phyloP scores from a whole-genome alignment of 2,329 filamentous ascomycete species.

The Iodosphaeria phyllophila region DNA sequence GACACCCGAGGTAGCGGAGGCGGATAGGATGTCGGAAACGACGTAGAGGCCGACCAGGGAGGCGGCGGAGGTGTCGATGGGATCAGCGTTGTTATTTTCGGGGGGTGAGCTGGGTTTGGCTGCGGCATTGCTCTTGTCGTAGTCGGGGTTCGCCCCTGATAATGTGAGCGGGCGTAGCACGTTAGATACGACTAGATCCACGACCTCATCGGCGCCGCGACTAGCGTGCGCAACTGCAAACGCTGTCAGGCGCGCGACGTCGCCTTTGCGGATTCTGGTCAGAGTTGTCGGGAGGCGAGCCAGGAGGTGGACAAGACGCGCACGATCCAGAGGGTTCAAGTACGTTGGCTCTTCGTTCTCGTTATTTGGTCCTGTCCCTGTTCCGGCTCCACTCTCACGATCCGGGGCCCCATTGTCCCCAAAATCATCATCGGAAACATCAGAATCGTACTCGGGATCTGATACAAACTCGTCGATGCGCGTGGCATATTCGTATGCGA shows the following conservation, averaged over 20 bases:
- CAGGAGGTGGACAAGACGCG: conserved; percentile 70
- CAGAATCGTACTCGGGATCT: conserved; percentile 72
- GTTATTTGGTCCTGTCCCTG: conserved; percentile 1
- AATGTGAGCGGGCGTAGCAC: conserved; percentile 58
- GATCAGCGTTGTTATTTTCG: too few relatives aligned
- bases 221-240: conserved; percentile 83
- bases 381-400: conserved; percentile 13
- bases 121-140: conserved; percentile 17
- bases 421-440: conserved; percentile 62
- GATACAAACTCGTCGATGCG: conserved; percentile 62
- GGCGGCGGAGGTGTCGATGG: conserved; percentile 46
- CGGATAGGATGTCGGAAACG: conserved; percentile 58
- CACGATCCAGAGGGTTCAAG: conserved; percentile 66
- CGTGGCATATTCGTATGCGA: conserved; percentile 70
- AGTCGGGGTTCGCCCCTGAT: conserved; percentile 48
- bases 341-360: conserved; percentile 37
- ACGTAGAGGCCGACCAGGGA: conserved; percentile 71
- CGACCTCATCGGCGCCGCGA: conserved; percentile 72
- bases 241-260: conserved; percentile 68
- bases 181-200: conserved; percentile 74
- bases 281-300: conserved; percentile 62
- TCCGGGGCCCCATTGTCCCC: conserved; percentile 36
- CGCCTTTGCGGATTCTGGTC: conserved; percentile 59
- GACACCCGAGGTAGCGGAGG: conserved; percentile 56
- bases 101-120: conserved; percentile 9